A percentile compares a stretch with the other conserved stretches of the same genome.
These are phyloP conservation scores for Pseudodiploospora longispora DNA, from an alignment of 2,329 filamentous ascomycete genomes.

Conservation along the genomic window DNA sequence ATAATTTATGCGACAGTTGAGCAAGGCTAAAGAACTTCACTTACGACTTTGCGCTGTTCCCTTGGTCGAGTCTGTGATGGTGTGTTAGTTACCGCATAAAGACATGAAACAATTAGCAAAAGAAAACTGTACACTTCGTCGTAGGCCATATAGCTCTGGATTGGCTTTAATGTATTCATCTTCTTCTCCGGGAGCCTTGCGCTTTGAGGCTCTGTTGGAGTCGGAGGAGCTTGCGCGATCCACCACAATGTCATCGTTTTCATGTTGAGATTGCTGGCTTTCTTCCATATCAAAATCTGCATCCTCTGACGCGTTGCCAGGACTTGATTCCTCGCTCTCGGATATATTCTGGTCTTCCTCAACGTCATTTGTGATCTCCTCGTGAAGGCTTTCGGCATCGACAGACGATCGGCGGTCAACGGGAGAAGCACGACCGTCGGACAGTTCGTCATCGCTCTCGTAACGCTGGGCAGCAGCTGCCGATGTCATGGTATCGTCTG, in stretches of 20 bases:
- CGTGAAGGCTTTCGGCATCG: constrained; percentile 31
- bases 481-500: constrained; percentile 37
- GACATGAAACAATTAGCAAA: constrained; percentile 15
- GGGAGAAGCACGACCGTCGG: constrained; percentile 50
- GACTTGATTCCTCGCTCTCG: constrained; percentile 40
- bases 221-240: constrained; percentile 63
- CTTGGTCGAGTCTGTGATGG: constrained; percentile 43
- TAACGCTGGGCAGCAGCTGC: constrained; percentile 27
- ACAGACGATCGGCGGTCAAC: constrained; percentile 38
- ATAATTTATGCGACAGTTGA: constrained; percentile 4
- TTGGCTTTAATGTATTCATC: constrained; percentile 84
- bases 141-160: constrained; percentile 87
- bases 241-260: constrained; percentile 27
- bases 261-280: constrained; percentile 37
- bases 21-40: constrained; percentile 16
- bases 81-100: constrained; percentile 23
- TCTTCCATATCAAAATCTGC: constrained; percentile 71
- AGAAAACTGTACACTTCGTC: constrained; percentile 67
- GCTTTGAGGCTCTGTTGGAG: constrained; percentile 62
- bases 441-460: constrained; percentile 57
- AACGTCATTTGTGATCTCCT: constrained; percentile 32
- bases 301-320: constrained; percentile 54
- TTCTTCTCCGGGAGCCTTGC: constrained; percentile 61
- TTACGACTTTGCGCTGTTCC: constrained; percentile 50
- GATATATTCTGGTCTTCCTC: constrained; percentile 32